These are phyloP conservation scores for Hypoxylon fragiforme DNA, from an alignment of 495 filamentous ascomycete genomes.

Conservation along the genomic window DNA sequence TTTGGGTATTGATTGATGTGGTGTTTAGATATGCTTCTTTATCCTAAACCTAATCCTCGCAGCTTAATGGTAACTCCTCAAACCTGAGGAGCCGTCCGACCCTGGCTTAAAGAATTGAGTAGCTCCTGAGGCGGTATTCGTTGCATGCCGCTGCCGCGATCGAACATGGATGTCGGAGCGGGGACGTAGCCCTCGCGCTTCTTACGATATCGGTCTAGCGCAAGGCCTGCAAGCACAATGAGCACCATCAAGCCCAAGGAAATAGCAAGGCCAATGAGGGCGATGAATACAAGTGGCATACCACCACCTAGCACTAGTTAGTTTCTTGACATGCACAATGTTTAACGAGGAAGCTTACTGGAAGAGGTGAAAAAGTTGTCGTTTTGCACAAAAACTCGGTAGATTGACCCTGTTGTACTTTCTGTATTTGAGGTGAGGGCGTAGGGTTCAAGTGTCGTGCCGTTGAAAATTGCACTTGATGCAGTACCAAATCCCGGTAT, in stretches of 20 bases:
- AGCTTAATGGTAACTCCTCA: constrained; percentile 22
- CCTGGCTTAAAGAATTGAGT: constrained; percentile 57
- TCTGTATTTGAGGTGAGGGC: constrained; percentile 69
- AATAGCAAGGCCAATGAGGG: constrained; percentile 90
- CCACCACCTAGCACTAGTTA: constrained; percentile 49
- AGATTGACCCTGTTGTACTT: constrained; percentile 59
- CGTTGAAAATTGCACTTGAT: constrained; percentile 87
- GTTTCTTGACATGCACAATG: constrained; percentile 27
- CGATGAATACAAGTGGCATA: constrained; percentile 81
- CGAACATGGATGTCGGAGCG: constrained; percentile 72
- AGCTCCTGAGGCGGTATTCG: constrained; percentile 82
- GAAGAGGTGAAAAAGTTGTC: constrained; percentile 58
- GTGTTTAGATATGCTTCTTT: neutral
- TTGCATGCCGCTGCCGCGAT: constrained; percentile 74
- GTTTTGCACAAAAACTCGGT: constrained; percentile 75
- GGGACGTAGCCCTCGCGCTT: constrained; percentile 84
- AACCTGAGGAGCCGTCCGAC: constrained; percentile 46
- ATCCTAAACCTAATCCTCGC: constrained; percentile 1
- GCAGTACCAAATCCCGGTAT: constrained; percentile 75
- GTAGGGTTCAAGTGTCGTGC: constrained; percentile 75
- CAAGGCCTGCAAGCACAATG: constrained; percentile 80
- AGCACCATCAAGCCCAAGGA: constrained; percentile 85
- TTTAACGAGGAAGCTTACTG: constrained; percentile 33
- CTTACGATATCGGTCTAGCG: constrained; percentile 81
- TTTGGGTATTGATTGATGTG: neutral